Evolutionary conservation across 1,284 basidiomycete species (phyloP), one percentile per base, ranked within the genome.

Genomic region (Marasmius oreades): DNA sequence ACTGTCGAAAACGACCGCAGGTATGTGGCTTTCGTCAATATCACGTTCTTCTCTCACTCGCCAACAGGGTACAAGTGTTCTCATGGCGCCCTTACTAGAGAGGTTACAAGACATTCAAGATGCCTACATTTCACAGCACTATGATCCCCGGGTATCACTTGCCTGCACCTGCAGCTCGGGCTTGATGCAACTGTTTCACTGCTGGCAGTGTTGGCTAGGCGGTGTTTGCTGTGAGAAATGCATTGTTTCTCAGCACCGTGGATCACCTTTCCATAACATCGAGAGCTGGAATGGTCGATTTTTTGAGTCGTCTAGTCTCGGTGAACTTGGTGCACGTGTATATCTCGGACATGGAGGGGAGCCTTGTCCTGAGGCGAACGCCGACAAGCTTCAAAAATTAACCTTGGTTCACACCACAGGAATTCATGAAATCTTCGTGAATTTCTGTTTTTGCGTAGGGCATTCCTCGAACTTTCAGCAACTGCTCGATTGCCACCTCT

Each of bases 341-440:
- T 51, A 28, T 10, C 53, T 59, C 7, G 59, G 59, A n/a, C 53
- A 61, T 33, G 6, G n/a, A 33, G 57, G 52, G 0, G 33, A 50
- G 11, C 52, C 31, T 26, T 60, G 62, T 45, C 55, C 56, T 11
- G 50, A 63, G 22, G n/a, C 12, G 23, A 8, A 20, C 18, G 24
- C 14, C 10, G 47, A 10, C 12, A 8, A 24, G 16, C 36, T 31
- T 5, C 44, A 11, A 10, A 33, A 16, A 12, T 51, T 58, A 31
- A 53, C 52, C 18, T n/a, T 67, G 26, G 39, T 55, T 11, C 59
- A 67, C 28, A 58, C 58, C 20, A 67, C 68, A 45, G 62, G 68
- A 1, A 55, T 68, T 26, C 68, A 69, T 48, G n/a, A 44, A 0
- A 20, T 50, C 5, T 12, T 10, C 7, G 42, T 67, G 10, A 24